Conservation (phyloP, 306 rosid genomes). For the Cucurbita maxima region DNA sequence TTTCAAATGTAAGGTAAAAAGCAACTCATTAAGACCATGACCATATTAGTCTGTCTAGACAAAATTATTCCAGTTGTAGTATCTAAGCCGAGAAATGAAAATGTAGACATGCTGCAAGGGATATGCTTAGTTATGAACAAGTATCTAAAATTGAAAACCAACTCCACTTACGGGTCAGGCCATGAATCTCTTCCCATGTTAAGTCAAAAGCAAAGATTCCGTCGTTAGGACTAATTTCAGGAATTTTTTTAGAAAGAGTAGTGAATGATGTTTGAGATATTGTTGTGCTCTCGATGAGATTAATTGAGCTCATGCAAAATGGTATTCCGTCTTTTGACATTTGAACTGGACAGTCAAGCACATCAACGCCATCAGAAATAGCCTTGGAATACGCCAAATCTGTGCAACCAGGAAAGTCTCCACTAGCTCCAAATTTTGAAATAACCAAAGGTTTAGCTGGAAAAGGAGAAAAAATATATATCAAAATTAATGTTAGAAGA, state of each 20-base stretch:
- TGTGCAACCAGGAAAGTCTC: constrained; percentile 70
- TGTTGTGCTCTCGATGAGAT: constrained; percentile 58
- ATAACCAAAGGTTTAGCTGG: constrained; percentile 52
- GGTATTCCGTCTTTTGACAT: constrained; percentile 60
- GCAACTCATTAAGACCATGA: neutral
- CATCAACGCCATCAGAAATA: constrained; percentile 57
- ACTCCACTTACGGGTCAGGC: constrained; percentile 49
- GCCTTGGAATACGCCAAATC: constrained; percentile 46
- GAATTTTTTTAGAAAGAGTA: constrained; percentile 19
- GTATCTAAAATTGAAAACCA: constrained; percentile 6
- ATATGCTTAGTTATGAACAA: neutral
- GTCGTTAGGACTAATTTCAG: constrained; percentile 27
- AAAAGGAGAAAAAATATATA: constrained; percentile 10
- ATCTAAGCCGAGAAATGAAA: neutral
- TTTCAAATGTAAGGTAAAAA: neutral
- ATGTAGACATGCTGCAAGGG: neutral
- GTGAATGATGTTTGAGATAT: constrained; percentile 34
- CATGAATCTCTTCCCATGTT: constrained; percentile 46
- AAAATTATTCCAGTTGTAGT: neutral
- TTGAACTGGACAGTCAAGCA: constrained; percentile 88
- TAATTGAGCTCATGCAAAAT: constrained; percentile 55
- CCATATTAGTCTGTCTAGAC: neutral
- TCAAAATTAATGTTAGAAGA: constrained; percentile 11
- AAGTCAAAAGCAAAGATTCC: constrained; percentile 69
- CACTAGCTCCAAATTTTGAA: constrained; percentile 79